A percentile compares a stretch with the other conserved stretches of the same genome.
Evolutionary conservation across 352 stramenopile genomes (phyloP).

Genomic region (Blastocystis sp.): DNA sequence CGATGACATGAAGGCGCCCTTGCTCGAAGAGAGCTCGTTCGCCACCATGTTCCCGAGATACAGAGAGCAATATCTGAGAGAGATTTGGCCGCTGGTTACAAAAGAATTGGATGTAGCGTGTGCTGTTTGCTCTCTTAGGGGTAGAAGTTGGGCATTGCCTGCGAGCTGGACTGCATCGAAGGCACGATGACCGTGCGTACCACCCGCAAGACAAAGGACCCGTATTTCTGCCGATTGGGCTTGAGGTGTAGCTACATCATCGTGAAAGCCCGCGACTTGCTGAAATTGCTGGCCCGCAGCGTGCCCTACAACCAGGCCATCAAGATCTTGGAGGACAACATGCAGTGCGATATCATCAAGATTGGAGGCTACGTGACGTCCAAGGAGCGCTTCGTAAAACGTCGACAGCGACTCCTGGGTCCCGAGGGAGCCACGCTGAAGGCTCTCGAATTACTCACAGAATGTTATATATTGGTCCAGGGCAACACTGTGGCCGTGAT

Average conservation of each 20-base stretch:
- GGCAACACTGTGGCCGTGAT: conserved; percentile 94
- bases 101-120: conserved; percentile 87
- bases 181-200: conserved; percentile 91
- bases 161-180: conserved; percentile 98
- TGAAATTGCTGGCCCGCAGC: conserved; percentile 95
- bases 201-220: conserved; percentile 88
- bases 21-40: conserved; percentile 98
- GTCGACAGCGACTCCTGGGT: conserved; percentile 93
- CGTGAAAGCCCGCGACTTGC: conserved; percentile 95
- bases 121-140: not conserved
- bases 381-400: conserved; percentile 99
- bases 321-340: conserved; percentile 96
- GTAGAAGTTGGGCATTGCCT: conserved; percentile 89
- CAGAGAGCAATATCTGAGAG: conserved; percentile 96
- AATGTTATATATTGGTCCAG: conserved; percentile 98
- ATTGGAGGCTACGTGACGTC: conserved; percentile 97
- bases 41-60: conserved; percentile 99
- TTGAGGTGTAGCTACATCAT: conserved; percentile 91
- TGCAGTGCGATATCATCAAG: conserved; percentile 99
- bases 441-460: conserved; percentile 96
- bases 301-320: conserved; percentile 86
- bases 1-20: conserved; percentile 82
- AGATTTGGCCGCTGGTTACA: conserved; percentile 97
- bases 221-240: conserved; percentile 75
- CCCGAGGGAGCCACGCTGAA: conserved; percentile 95